Conservation (phyloP, 257 asterid species). For the Primulina tabacum region DNA sequence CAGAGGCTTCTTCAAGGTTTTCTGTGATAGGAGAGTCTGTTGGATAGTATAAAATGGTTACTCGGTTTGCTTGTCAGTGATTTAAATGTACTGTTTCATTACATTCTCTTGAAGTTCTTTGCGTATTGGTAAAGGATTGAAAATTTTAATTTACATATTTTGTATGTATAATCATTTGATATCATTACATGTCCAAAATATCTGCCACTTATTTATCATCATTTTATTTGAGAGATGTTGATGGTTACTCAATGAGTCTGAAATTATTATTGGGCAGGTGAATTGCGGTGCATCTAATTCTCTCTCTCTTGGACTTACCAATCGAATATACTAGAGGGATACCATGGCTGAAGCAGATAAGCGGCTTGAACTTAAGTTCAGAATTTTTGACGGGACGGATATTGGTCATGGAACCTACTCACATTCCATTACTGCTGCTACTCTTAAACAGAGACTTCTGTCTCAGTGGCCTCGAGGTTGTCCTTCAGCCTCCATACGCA, state of each 20-base stretch:
- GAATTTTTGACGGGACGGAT: constrained; percentile 72
- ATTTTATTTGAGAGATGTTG: too few relatives aligned
- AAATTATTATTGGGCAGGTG: constrained; percentile 28
- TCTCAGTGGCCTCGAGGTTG: constrained; percentile 71
- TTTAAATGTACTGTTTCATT: constrained; percentile 35
- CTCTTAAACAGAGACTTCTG: constrained; percentile 50
- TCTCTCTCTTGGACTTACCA: constrained; percentile 21
- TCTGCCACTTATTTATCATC: too few relatives aligned
- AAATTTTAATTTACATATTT: constrained; percentile 1
- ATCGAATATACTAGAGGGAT: constrained; percentile 24
- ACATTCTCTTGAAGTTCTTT: constrained; percentile 24
- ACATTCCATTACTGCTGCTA: constrained; percentile 39
- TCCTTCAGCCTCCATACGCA: constrained; percentile 10
- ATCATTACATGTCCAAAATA: background rate
- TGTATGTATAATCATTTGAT: background rate
- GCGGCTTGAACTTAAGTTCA: constrained; percentile 53
- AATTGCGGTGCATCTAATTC: constrained; percentile 25
- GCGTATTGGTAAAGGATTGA: constrained; percentile 28
- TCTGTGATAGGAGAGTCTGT: constrained; percentile 28
- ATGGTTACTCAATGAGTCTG: background rate
- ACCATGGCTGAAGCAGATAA: constrained; percentile 47
- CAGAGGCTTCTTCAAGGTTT: constrained; percentile 34
- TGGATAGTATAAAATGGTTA: constrained; percentile 43
- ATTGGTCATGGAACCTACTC: constrained; percentile 52
- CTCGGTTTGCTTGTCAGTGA: constrained; percentile 27